Base-by-base conservation (phyloP, 805 yeast species). In the Pichia californica region DNA sequence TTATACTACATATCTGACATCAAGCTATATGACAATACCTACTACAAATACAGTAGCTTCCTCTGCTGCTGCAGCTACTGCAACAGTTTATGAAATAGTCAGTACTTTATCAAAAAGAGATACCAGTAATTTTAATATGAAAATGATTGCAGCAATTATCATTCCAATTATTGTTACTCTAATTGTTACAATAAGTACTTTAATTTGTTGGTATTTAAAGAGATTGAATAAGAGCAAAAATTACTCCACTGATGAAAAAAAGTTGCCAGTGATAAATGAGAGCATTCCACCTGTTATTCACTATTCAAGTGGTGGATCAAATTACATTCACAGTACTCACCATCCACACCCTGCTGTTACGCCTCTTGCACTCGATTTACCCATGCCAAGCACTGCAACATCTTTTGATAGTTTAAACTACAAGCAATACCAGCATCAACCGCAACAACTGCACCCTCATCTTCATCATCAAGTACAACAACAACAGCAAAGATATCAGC, bases 81-180 rank as follows among this genome's bases (percentile, higher is more conserved):
- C 13, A 19, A 28, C 25, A 21, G 16, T 21, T 7, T 23, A 23
- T 23, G 25, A 9, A 23, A 23, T 23, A 23, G 25, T 23, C 25
- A 9, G 25, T 1, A 9, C 6, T 2, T 9, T 23, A 23, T 7
- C 25, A 7, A 23, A 23, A 23, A 23, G 25, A 18, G n/a, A 18
- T 11, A n/a, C n/a, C n/a, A 3, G n/a, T 19, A 16, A 19, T 7
- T 28, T 26, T 13, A 25, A 33, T 13, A 18, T 10, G n/a, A 25
- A 18, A 16, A 11, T 34, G 9, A 19, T 41, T 28, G 38, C 39
- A 74, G 21, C 46, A 30, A 15, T 43, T 25, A 18, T 36, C n/a
- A 25, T 45, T 32, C 26, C 41, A 44, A 23, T 39, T 13, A 28
- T 27, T 10, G 26, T 23, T 4, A 13, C 29, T 2, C 11, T 32